Evolutionary conservation across 176 grass and related monocot species (phyloP), one percentile per base, ranked within the genome.

Genomic region (Echinochloa phyllopogon): DNA sequence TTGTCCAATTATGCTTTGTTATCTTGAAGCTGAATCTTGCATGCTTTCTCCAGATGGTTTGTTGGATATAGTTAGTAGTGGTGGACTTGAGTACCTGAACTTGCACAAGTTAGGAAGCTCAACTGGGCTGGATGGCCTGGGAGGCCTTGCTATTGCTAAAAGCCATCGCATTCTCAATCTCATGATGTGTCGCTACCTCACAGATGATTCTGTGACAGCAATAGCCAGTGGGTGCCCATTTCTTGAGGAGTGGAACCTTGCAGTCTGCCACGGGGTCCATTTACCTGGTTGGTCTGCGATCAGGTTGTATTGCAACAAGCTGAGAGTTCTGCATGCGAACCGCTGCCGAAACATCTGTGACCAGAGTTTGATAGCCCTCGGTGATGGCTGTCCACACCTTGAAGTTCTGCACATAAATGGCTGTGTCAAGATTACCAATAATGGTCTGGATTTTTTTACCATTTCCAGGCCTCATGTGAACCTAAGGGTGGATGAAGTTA

Each of bases 1-100:
- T 61, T 88, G 89, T 82, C 59, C 92, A 60, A 70, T 59, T 79
- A 88, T 75, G 48, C 79, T 98, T 71, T 68, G 87, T 79, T 93
- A 92, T 82, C 60, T 98, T 62, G 93, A 93, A 88, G 95, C 95
- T 69, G 95, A 98, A 10, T 93, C 88, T 24, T 98, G 95, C 72
- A 84, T 84, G 76, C 57, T 98, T 88, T 93, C 87, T 77, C 81
- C 80, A 38, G 83, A 90, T 42, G 95, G 95, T 61, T 48, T 98
- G 74, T 74, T 63, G 9, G 85, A 86, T 69, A 80, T 73, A 47
- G 49, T 85, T 12, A 90, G 89, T 75, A 79, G 88, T 45, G 87
- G 91, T 59, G 79, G 85, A 65, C 75, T 98, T 8, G 69, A 95
- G 76, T 95, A 95, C 60, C 77, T 98, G 66, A 95, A 95, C 55